Evolutionary conservation across 2,329 filamentous ascomycete species (phyloP).

Genomic region (Ophiostoma quercus): DNA sequence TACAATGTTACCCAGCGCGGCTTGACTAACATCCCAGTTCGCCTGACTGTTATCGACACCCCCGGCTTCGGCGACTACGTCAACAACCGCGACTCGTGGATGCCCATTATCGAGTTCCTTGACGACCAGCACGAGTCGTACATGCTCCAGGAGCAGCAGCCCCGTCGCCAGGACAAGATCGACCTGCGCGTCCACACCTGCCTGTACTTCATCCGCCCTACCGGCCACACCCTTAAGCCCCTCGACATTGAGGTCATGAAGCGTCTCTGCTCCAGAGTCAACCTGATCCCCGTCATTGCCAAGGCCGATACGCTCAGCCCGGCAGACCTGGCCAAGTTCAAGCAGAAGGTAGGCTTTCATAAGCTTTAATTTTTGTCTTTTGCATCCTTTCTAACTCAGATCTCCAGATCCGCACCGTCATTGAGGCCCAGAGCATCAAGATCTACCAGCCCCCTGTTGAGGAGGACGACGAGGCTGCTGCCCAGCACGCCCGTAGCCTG

Average conservation of each 20-base stretch:
- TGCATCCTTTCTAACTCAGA: slow-evolving; percentile 36
- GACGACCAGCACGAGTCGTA: slow-evolving; percentile 99
- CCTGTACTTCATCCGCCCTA: slow-evolving; percentile 98
- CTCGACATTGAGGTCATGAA: slow-evolving; percentile 99
- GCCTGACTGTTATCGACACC: slow-evolving; percentile 96
- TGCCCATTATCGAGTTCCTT: slow-evolving; percentile 99
- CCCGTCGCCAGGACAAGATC: slow-evolving; percentile 96
- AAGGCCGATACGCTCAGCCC: slow-evolving; percentile 98
- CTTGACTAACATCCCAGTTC: slow-evolving; percentile 55
- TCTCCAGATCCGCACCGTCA: slow-evolving; percentile 77
- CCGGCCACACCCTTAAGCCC: slow-evolving; percentile 96
- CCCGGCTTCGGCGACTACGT: slow-evolving; percentile 99
- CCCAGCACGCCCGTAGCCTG: slow-evolving; percentile 86
- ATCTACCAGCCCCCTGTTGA: slow-evolving; percentile 97
- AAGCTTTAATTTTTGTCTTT: not conserved
- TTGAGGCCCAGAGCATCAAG: slow-evolving; percentile 98
- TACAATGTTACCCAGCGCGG: not conserved
- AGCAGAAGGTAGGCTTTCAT: slow-evolving; percentile 63
- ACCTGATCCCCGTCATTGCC: slow-evolving; percentile 95
- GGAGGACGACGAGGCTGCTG: slow-evolving; percentile 95
- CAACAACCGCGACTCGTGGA: slow-evolving; percentile 99
- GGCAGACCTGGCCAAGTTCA: slow-evolving; percentile 85
- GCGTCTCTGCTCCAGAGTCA: slow-evolving; percentile 94
- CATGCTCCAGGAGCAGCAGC: slow-evolving; percentile 99
- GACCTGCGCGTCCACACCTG: slow-evolving; percentile 98